A percentile compares a stretch with the other conserved stretches of the same genome.
Evolutionary conservation across 1,284 basidiomycete species (phyloP).

Genomic region (Ceratobasidium sp.): DNA sequence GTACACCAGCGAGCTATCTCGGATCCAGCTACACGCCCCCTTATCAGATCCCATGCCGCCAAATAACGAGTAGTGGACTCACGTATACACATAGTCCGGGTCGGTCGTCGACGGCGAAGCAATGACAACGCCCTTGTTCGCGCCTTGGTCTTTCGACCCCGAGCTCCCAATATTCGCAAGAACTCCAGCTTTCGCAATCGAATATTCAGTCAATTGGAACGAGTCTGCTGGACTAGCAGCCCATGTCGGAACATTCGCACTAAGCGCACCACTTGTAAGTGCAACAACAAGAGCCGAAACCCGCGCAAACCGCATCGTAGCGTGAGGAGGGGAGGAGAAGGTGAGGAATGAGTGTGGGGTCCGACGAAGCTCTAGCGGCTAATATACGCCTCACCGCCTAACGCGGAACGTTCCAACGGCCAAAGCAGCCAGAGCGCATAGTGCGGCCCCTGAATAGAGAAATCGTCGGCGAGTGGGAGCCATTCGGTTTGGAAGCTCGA

Average conservation of each 20-base stretch:
- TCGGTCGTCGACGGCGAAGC: conserved; percentile 50
- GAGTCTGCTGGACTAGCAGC: conserved; percentile 19
- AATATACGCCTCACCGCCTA: conserved; percentile 17
- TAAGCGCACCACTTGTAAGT: conserved; percentile 12
- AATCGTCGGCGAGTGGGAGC: not conserved
- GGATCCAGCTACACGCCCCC: not conserved
- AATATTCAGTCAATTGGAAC: conserved; percentile 41
- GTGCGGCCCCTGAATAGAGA: conserved; percentile 27
- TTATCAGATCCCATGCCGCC: too few species aligned
- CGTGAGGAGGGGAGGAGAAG: not conserved
- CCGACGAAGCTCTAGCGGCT: not conserved
- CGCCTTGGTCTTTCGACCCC: conserved; percentile 48
- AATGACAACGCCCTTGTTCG: conserved; percentile 49
- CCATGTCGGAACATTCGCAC: conserved; percentile 17
- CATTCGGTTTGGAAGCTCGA: not conserved
- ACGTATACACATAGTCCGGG: conserved; percentile 47
- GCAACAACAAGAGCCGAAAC: conserved; percentile 1
- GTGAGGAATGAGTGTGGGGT: not conserved
- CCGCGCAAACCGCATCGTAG: conserved; percentile 22
- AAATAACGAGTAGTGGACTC: too few species aligned
- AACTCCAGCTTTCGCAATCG: conserved; percentile 45
- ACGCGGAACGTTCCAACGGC: conserved; percentile 21
- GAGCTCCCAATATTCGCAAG: conserved; percentile 50
- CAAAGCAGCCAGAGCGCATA: not conserved
- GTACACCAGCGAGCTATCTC: not conserved